Base-by-base conservation (phyloP, 139 green algal species). In the Pedinophyceae sp. region DNA sequence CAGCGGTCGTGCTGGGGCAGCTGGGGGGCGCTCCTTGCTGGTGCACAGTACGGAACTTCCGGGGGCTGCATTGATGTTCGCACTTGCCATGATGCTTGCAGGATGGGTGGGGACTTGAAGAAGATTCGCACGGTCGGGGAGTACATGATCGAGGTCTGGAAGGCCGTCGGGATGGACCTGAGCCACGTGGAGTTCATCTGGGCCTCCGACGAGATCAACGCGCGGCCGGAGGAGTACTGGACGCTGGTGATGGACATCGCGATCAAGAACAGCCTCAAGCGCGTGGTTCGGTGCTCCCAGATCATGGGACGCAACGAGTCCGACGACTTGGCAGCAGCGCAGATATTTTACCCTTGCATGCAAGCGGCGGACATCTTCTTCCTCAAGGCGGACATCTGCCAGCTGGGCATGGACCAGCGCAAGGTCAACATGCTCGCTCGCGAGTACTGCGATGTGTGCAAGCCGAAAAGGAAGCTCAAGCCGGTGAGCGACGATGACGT, bases 311-410 rank as follows among this genome's bases (percentile, higher is more conserved):
- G 91, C 54, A 69, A 34, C 30, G 91, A 98, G 73, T 83, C 67
- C 4, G 89, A 95, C 48, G 91, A 98, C 27, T 70, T 99, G 19
- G 79, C 63, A 19, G 86, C 91, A 0, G 81, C 87, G 4, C 91
- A 97, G 70, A 95, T 97, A 58, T 94, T 99, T 70, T 97, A 99
- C 72, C 92, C 91, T 6, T 87, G 82, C 73, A 99, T 99, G 92
- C 91, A 96, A 73, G 89, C 75, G 30, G 87, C 84, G 2, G 86
- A 96, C 79, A 96, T 98, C 70, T 97, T 98, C 81, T 97, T 94
- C 80, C 75, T 97, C 28, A 93, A 94, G 71, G 91, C 88, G 13
- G 91, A 99, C 78, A 97, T 99, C 71, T 97, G 91, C 77, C 91
- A 99, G 75, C 80, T 99, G 55, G 91, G 91, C 52, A 84, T 97